Base-by-base conservation (phyloP, 2,329 filamentous ascomycete genomes). In the Emmonsia crescens region DNA sequence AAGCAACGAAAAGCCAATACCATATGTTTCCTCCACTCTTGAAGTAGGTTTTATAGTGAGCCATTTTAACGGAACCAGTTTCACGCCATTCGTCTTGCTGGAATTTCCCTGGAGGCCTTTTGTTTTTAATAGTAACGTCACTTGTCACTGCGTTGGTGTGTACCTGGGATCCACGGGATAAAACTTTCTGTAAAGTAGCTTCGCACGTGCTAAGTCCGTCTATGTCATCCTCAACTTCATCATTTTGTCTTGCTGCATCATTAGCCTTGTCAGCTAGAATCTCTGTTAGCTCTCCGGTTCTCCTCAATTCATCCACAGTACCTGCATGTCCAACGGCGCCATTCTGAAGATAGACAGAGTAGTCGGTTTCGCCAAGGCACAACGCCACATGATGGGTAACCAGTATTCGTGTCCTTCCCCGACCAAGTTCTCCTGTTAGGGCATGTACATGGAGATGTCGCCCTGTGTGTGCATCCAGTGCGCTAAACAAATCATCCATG, bases 401-500 rank as follows among this genome's bases (percentile, higher is more conserved):
- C 3, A 94, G 76, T 56, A 94, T 89, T 36, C 89, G 79, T 1
- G 90, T 94, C 61, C 90, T 79, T 0, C 84, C 85, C 27, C 79
- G 74, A 63, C 87, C 86, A 9, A 93, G 79, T 57, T 88, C 83
- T 5, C 89, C 89, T 2, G 83, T 86, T 2, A 93, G 78, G 64
- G 87, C 91, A 61, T 89, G 82, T 65, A 92, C 88, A 66, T 89
- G 91, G 57, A 93, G 86, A 68, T 90, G 87, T 33, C 88, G 83
- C 19, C 89, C 89, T 36, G 91, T 89, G 68, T 92, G 88, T 2
- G 89, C 87, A 72, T 95, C 90, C 9, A 94, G 84, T 10, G 89
- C 78, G 69, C 87, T 90, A 72, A 95, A 92, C 48, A 93, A 89
- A 69, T 95, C 90, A 71, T 95, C 90, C 68, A 94, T 79, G 21